phyloP scores from a whole-genome alignment of 75 land plant species.

The Cryptomeria japonica region DNA sequence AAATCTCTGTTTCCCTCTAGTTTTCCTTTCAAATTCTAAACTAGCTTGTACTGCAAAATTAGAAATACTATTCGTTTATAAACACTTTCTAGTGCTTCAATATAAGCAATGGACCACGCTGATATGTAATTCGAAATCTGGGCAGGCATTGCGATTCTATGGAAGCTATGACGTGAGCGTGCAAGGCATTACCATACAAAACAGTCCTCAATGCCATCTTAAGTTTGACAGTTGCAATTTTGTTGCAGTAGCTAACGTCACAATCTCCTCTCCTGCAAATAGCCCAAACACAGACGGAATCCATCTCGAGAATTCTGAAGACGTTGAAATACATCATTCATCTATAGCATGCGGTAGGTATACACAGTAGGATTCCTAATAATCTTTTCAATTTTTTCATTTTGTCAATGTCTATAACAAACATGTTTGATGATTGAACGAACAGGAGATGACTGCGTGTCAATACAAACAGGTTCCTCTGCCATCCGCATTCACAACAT shows the following conservation, averaged over 20 bases:
- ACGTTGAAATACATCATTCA: constrained; percentile 47
- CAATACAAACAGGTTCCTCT: constrained; percentile 76
- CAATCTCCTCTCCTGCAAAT: constrained; percentile 60
- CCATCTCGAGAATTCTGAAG: constrained; percentile 74
- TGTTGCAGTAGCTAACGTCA: constrained; percentile 52
- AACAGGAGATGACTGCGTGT: constrained; percentile 81
- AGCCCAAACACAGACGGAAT: constrained; percentile 97
- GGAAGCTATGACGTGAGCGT: constrained; percentile 82
- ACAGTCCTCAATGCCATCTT: constrained; percentile 88
- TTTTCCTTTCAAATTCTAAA: background rate
- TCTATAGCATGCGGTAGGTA: constrained; percentile 60
- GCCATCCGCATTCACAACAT: constrained; percentile 46
- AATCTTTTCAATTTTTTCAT: background rate
- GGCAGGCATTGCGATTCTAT: constrained; percentile 86
- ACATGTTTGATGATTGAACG: background rate
- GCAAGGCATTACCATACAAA: constrained; percentile 62
- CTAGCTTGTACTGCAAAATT: too few relatives aligned
- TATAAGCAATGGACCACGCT: background rate
- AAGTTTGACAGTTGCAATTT: constrained; percentile 74
- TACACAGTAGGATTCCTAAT: background rate
- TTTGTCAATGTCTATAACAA: background rate
- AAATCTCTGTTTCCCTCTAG: background rate
- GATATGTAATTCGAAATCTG: background rate
- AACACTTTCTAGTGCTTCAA: background rate
- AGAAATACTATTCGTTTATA: background rate